Conservation (phyloP, 2,329 filamentous ascomycete species). For the Aspergillus unguis region DNA sequence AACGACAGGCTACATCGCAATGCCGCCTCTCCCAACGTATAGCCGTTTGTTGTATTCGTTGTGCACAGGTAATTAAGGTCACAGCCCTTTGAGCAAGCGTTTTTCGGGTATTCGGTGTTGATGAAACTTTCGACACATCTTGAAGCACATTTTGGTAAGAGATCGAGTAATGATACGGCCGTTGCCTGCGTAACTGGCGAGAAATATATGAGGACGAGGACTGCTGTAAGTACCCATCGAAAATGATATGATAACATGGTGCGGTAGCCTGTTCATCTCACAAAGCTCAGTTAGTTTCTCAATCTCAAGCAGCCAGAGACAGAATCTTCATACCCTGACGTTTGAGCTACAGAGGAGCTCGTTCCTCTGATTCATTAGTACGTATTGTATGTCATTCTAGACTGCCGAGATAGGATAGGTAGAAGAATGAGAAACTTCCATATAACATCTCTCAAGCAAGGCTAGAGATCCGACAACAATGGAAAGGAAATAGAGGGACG, state of each 20-base stretch:
- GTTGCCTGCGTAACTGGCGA: slow-evolving; percentile 19
- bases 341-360: slow-evolving; percentile 18
- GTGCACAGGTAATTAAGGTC: slow-evolving; percentile 64
- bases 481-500: background rate
- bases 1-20: slow-evolving; percentile 62
- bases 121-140: slow-evolving; percentile 63
- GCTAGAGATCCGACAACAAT: background rate
- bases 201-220: slow-evolving; percentile 22
- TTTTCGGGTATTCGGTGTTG: slow-evolving; percentile 54
- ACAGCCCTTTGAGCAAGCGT: slow-evolving; percentile 49
- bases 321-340: slow-evolving; percentile 18
- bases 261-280: slow-evolving; percentile 23
- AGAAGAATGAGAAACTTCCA: background rate
- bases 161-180: slow-evolving; percentile 33
- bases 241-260: slow-evolving; percentile 34
- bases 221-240: slow-evolving; percentile 26
- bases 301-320: background rate
- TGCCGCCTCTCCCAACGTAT: slow-evolving; percentile 69
- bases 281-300: slow-evolving; percentile 16
- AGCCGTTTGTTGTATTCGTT: slow-evolving; percentile 56
- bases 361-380: slow-evolving; percentile 25
- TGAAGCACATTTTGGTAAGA: slow-evolving; percentile 59
- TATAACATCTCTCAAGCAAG: background rate
- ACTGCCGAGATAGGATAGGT: slow-evolving; percentile 9
- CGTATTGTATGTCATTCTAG: slow-evolving; percentile 24